A percentile compares a stretch with the other conserved stretches of the same genome.
phyloP scores from a whole-genome alignment of 2,329 filamentous ascomycete species.

The Herpotrichia juniperi region DNA sequence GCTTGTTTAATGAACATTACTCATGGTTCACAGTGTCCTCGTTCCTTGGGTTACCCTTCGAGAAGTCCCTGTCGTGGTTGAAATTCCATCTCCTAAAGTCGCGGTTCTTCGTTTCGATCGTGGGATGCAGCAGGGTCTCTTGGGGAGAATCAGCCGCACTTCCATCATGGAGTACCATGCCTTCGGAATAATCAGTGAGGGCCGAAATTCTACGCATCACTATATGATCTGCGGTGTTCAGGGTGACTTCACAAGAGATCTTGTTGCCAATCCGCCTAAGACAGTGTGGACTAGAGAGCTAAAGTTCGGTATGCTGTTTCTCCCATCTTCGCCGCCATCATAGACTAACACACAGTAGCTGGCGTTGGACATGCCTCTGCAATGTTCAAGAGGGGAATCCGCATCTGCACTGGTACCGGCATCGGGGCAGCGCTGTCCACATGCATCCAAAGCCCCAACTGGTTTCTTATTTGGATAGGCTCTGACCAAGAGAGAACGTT shows the following conservation, averaged over 20 bases:
- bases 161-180: conserved; percentile 47
- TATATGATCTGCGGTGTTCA: conserved; percentile 47
- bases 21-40: conserved; percentile 28
- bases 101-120: conserved; percentile 40
- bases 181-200: conserved; percentile 44
- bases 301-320: conserved; percentile 37
- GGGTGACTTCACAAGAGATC: conserved; percentile 42
- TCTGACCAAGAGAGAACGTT: conserved; percentile 44
- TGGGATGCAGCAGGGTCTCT: conserved; percentile 44
- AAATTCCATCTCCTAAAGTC: conserved; percentile 43
- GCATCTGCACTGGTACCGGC: conserved; percentile 42
- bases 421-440: conserved; percentile 44
- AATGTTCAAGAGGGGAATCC: conserved; percentile 44
- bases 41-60: conserved; percentile 43
- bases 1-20: not conserved
- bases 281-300: conserved; percentile 42
- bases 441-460: conserved; percentile 42
- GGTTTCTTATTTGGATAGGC: conserved; percentile 46
- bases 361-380: conserved; percentile 42
- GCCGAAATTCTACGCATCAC: conserved; percentile 33
- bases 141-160: conserved; percentile 42
- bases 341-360: conserved; percentile 24
- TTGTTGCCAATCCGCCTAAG: conserved; percentile 40
- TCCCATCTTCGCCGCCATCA: not conserved
- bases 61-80: conserved; percentile 41